Conservation (phyloP, 2,329 filamentous ascomycete species). For the Sclerotinia minor region DNA sequence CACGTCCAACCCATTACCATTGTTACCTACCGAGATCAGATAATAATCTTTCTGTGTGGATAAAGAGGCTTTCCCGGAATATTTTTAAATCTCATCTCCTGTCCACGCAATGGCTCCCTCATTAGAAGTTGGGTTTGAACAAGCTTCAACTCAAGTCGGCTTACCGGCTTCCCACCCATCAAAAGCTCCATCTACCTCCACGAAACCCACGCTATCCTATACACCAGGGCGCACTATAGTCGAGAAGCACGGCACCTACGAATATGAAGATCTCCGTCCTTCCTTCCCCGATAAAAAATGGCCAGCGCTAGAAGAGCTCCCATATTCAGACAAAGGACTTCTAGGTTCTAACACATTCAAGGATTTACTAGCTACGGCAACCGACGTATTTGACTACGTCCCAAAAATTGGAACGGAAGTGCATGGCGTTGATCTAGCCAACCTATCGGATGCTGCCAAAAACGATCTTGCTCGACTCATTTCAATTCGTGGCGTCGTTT, state of each 20-base stretch:
- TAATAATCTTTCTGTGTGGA: not conserved
- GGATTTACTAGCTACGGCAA: slow-evolving; percentile 52
- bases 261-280: slow-evolving; percentile 53
- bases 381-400: slow-evolving; percentile 56
- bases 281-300: slow-evolving; percentile 55
- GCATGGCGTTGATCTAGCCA: slow-evolving; percentile 47
- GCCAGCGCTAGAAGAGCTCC: slow-evolving; percentile 49
- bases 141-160: slow-evolving; percentile 15
- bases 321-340: slow-evolving; percentile 55
- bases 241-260: slow-evolving; percentile 50
- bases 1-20: not conserved
- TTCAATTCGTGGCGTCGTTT: slow-evolving; percentile 56
- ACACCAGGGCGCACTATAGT: slow-evolving; percentile 49
- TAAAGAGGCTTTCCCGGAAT: not conserved
- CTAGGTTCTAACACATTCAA: slow-evolving; percentile 55
- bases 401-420: slow-evolving; percentile 45
- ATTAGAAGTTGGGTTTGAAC: slow-evolving; percentile 28
- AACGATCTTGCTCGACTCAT: slow-evolving; percentile 54
- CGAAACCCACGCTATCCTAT: slow-evolving; percentile 28
- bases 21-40: not conserved
- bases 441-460: slow-evolving; percentile 48
- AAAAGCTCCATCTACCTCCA: slow-evolving; percentile 14
- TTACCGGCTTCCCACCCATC: slow-evolving; percentile 7
- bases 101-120: slow-evolving; percentile 30
- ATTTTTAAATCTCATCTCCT: not conserved